phyloP scores from a whole-genome alignment of 192 early-diverging fungal species.

The Chytriomyces confervae region DNA sequence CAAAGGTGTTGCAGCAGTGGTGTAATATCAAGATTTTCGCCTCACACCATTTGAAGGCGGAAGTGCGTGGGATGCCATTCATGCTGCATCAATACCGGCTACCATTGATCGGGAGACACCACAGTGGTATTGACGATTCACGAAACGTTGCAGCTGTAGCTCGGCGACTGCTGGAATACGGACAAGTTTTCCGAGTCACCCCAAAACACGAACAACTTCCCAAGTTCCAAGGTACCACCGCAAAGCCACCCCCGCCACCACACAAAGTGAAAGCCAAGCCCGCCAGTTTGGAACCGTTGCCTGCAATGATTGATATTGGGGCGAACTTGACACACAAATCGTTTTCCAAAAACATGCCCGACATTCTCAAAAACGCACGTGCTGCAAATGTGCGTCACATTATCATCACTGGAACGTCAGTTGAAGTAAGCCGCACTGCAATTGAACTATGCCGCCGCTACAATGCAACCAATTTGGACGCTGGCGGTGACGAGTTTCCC shows the following conservation, averaged over 20 bases:
- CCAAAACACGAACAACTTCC: background rate
- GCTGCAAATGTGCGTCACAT: slow-evolving; percentile 25
- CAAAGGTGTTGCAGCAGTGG: slow-evolving; percentile 41
- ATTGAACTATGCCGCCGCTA: background rate
- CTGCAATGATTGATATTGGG: slow-evolving; percentile 36
- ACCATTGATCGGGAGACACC: slow-evolving; percentile 72
- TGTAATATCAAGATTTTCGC: slow-evolving; percentile 46
- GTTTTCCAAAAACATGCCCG: background rate
- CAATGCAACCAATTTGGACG: slow-evolving; percentile 6
- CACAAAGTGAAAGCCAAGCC: background rate
- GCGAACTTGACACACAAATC: slow-evolving; percentile 30
- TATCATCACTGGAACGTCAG: slow-evolving; percentile 31
- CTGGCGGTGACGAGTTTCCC: slow-evolving; percentile 1
- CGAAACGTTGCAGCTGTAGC: slow-evolving; percentile 76
- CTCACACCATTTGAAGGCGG: slow-evolving; percentile 26
- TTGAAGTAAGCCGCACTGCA: slow-evolving; percentile 5
- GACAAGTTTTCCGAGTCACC: slow-evolving; percentile 38
- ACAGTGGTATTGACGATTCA: slow-evolving; percentile 83
- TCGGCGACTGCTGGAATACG: slow-evolving; percentile 53
- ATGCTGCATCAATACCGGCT: slow-evolving; percentile 65
- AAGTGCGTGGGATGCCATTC: slow-evolving; percentile 60
- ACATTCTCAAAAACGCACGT: background rate
- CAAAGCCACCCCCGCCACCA: background rate
- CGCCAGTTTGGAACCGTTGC: background rate
- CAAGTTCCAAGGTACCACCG: background rate